These are phyloP conservation scores for Artemisia tridentata DNA, from an alignment of 129 eudicot species.

Conservation along the genomic window DNA sequence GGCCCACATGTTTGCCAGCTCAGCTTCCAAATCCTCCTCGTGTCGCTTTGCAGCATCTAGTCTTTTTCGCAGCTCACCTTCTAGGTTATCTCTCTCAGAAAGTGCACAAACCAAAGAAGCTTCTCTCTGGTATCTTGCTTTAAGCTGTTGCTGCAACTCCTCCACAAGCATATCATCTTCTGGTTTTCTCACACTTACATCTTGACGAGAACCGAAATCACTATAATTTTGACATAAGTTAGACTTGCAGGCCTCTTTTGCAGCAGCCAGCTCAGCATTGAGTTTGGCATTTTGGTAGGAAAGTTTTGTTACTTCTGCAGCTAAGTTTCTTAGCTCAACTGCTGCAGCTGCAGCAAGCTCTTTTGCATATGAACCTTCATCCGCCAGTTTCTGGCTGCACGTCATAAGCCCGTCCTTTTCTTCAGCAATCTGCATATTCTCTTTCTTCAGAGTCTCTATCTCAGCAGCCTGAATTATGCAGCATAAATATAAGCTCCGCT, in stretches of 20 bases:
- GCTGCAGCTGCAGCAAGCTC: slow-evolving; percentile 99
- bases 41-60: slow-evolving; percentile 63
- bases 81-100: slow-evolving; percentile 68
- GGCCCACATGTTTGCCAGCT: slow-evolving; percentile 75
- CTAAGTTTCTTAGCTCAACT: slow-evolving; percentile 75
- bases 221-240: slow-evolving; percentile 30
- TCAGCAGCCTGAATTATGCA: slow-evolving; percentile 50
- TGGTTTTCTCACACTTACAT: slow-evolving; percentile 31
- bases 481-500: background rate
- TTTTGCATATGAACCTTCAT: slow-evolving; percentile 86
- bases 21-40: slow-evolving; percentile 69
- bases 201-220: slow-evolving; percentile 23
- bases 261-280: slow-evolving; percentile 45
- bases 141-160: slow-evolving; percentile 60
- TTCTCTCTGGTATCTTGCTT: slow-evolving; percentile 70
- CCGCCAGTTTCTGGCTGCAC: slow-evolving; percentile 73
- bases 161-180: slow-evolving; percentile 44
- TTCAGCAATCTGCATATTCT: slow-evolving; percentile 55
- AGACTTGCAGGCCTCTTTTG: slow-evolving; percentile 37
- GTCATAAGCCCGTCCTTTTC: slow-evolving; percentile 71
- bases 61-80: slow-evolving; percentile 56
- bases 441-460: slow-evolving; percentile 76
- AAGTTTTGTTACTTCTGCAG: slow-evolving; percentile 86
- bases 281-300: slow-evolving; percentile 77
- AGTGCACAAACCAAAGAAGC: slow-evolving; percentile 75